These are phyloP conservation scores for Dothideomycetes sp. DNA, from an alignment of 2,329 filamentous ascomycete species.

Conservation along the genomic window DNA sequence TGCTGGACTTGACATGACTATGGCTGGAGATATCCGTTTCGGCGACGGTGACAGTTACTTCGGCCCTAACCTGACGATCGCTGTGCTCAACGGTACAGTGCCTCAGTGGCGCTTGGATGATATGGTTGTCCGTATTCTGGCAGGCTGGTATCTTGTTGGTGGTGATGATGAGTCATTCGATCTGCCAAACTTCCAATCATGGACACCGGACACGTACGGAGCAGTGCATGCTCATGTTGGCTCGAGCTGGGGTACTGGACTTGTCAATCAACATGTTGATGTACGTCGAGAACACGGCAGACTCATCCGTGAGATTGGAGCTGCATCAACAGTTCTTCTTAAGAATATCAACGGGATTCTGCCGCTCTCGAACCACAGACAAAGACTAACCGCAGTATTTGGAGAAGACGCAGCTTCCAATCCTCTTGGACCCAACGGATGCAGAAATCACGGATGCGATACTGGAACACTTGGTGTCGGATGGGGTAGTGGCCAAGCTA, in stretches of 20 bases:
- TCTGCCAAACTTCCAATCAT: slow-evolving; percentile 39
- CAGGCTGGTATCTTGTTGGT: slow-evolving; percentile 41
- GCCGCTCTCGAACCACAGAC: slow-evolving; percentile 35
- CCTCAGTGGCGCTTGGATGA: slow-evolving; percentile 32
- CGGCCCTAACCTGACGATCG: slow-evolving; percentile 21
- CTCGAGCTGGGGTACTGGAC: slow-evolving; percentile 37
- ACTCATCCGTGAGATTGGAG: slow-evolving; percentile 57
- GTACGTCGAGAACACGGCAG: slow-evolving; percentile 63
- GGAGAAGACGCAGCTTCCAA: slow-evolving; percentile 41
- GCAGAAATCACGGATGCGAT: slow-evolving; percentile 35
- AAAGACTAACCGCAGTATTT: slow-evolving; percentile 41
- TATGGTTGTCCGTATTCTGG: slow-evolving; percentile 36
- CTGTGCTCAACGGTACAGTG: slow-evolving; percentile 21
- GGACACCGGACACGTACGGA: slow-evolving; percentile 50
- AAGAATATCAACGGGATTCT: slow-evolving; percentile 37
- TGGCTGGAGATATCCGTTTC: slow-evolving; percentile 44
- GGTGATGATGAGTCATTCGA: slow-evolving; percentile 40
- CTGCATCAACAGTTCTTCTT: slow-evolving; percentile 40
- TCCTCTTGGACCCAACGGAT: slow-evolving; percentile 38
- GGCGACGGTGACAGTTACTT: slow-evolving; percentile 18
- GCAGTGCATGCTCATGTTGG: slow-evolving; percentile 54
- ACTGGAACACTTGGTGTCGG: slow-evolving; percentile 39
- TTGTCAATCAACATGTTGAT: slow-evolving; percentile 66
- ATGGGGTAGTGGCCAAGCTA: slow-evolving; percentile 37
- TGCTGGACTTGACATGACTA: slow-evolving; percentile 55